These are phyloP conservation scores for Curvularia hawaiiensis DNA, from an alignment of 2,329 filamentous ascomycete species.

Conservation along the genomic window DNA sequence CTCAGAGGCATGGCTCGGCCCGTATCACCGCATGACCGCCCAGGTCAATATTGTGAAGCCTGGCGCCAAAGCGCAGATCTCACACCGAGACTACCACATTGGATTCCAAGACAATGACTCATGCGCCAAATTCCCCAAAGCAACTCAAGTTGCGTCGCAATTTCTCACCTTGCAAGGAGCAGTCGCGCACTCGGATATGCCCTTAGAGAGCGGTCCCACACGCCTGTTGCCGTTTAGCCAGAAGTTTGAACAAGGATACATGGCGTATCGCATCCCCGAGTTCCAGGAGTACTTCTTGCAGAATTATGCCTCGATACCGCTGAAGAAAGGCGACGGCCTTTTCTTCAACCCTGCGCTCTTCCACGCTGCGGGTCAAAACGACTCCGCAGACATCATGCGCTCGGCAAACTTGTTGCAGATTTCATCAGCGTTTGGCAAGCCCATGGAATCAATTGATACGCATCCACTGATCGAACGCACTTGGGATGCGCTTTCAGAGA, in stretches of 20 bases:
- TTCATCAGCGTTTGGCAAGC: conserved; percentile 65
- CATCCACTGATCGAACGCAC: conserved; percentile 54
- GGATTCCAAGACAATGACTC: conserved; percentile 62
- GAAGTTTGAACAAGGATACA: conserved; percentile 60
- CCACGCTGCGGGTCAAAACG: conserved; percentile 67
- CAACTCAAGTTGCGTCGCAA: conserved; percentile 60
- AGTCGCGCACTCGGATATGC: conserved; percentile 67
- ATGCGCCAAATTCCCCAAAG: conserved; percentile 55
- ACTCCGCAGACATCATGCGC: conserved; percentile 54
- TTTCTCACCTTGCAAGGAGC: conserved; percentile 67
- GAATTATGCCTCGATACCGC: conserved; percentile 58
- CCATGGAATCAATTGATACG: conserved; percentile 66
- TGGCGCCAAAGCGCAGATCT: conserved; percentile 61
- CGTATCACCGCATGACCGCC: conserved; percentile 63
- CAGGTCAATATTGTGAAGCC: conserved; percentile 69
- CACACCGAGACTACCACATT: conserved; percentile 68
- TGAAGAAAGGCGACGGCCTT: conserved; percentile 63
- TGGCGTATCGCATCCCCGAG: conserved; percentile 60
- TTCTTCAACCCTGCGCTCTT: conserved; percentile 70
- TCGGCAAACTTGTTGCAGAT: conserved; percentile 68
- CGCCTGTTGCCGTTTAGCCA: conserved; percentile 67
- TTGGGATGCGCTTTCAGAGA: conserved; percentile 50
- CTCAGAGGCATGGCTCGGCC: conserved; percentile 63
- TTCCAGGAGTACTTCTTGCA: conserved; percentile 62
- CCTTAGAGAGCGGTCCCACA: conserved; percentile 63